Conservation (phyloP, 2,329 filamentous ascomycete genomes). For the Colletotrichum salicis region DNA sequence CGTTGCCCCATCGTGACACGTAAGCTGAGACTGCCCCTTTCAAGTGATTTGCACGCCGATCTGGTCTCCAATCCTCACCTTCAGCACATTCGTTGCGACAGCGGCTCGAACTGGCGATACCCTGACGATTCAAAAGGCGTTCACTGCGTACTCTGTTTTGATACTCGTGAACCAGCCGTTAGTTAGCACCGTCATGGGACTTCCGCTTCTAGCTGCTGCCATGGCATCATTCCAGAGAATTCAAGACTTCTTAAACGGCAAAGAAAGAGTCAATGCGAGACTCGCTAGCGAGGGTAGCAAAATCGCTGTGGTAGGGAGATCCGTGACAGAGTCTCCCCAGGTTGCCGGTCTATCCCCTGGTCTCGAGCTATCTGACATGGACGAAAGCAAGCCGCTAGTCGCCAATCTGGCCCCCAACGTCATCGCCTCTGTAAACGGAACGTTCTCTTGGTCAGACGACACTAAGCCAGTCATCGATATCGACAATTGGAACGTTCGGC, state of each 20-base stretch:
- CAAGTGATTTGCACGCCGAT: slow-evolving; percentile 36
- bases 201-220: slow-evolving; percentile 37
- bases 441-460: slow-evolving; percentile 33
- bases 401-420: neutral
- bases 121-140: slow-evolving; percentile 36
- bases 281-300: neutral
- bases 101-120: slow-evolving; percentile 13
- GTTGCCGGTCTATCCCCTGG: neutral
- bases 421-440: slow-evolving; percentile 19
- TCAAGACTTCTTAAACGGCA: slow-evolving; percentile 40
- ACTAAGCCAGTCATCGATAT: slow-evolving; percentile 28
- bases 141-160: slow-evolving; percentile 38
- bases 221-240: slow-evolving; percentile 41
- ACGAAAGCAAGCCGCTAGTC: neutral
- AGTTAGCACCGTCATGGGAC: slow-evolving; percentile 36
- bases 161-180: slow-evolving; percentile 39
- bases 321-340: neutral
- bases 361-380: slow-evolving; percentile 2
- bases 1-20: neutral
- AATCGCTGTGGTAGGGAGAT: neutral
- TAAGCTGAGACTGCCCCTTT: neutral
- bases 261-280: slow-evolving; percentile 35
- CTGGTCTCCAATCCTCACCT: slow-evolving; percentile 39
- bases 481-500: slow-evolving; percentile 2
- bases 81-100: slow-evolving; percentile 37